phyloP scores from a whole-genome alignment of 805 yeast species.

The Teunomyces barrocoloradensis region DNA sequence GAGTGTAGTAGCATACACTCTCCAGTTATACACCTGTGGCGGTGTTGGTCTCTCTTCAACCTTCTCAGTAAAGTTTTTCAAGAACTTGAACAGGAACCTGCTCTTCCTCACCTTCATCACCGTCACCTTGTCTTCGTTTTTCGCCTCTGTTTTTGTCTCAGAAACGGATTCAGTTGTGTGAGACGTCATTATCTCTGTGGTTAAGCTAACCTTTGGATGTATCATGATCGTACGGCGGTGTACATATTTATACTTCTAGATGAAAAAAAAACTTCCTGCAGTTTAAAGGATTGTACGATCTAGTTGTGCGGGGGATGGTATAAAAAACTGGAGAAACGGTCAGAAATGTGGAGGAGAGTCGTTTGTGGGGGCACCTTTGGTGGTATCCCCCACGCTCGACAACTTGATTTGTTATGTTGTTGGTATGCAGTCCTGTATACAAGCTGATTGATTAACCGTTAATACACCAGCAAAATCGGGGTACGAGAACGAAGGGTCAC shows the following conservation, averaged over 20 bases:
- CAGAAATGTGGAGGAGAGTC: background rate
- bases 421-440: too few species aligned
- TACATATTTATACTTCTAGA: background rate
- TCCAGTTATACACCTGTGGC: constrained; percentile 32
- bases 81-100: background rate
- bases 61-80: constrained; percentile 25
- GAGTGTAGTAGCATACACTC: constrained; percentile 33
- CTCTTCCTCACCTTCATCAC: background rate
- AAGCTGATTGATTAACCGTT: too few species aligned
- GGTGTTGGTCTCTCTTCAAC: constrained; percentile 41
- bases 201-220: background rate
- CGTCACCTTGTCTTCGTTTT: background rate
- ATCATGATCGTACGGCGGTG: background rate
- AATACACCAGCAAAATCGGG: too few species aligned
- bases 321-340: background rate
- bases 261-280: background rate
- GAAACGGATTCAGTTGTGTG: background rate
- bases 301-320: background rate
- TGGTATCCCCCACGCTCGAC: background rate
- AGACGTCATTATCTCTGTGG: background rate
- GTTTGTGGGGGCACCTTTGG: background rate
- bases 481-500: too few species aligned
- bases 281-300: background rate
- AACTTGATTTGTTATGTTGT: too few species aligned
- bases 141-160: background rate